Conservation (phyloP, 805 yeast genomes). For the Candida piceae region DNA sequence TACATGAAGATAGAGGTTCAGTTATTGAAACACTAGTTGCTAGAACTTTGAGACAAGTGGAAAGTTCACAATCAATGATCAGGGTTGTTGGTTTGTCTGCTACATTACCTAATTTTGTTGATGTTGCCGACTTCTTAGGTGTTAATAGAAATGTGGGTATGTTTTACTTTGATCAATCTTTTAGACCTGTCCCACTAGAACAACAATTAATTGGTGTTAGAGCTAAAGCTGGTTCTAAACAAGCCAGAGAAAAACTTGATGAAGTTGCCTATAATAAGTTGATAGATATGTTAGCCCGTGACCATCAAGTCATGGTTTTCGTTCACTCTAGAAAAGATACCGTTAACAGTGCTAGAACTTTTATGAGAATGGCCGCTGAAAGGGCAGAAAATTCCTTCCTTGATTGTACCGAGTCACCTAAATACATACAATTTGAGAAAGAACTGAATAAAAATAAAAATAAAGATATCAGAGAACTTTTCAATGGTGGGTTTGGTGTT, state of each 20-base stretch:
- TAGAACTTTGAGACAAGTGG: constrained; percentile 91
- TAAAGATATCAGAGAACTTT: constrained; percentile 76
- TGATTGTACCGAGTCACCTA: constrained; percentile 45
- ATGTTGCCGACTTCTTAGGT: constrained; percentile 91
- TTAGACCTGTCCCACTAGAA: constrained; percentile 89
- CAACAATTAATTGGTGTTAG: constrained; percentile 84
- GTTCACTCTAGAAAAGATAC: constrained; percentile 96
- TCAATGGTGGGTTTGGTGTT: constrained; percentile 78
- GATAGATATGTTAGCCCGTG: constrained; percentile 56
- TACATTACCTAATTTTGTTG: constrained; percentile 84
- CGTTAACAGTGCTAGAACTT: constrained; percentile 69
- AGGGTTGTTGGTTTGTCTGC: constrained; percentile 93
- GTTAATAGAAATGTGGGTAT: constrained; percentile 87
- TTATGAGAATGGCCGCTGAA: constrained; percentile 62
- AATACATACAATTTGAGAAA: constrained; percentile 42
- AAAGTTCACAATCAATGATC: constrained; percentile 88
- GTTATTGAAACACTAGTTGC: constrained; percentile 95
- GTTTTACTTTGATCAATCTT: constrained; percentile 90
- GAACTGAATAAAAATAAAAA: constrained; percentile 72
- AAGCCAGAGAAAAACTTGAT: constrained; percentile 70
- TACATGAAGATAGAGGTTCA: constrained; percentile 97
- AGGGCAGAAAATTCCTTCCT: constrained; percentile 53
- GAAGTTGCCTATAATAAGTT: constrained; percentile 72
- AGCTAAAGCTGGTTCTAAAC: constrained; percentile 77
- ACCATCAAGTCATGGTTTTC: constrained; percentile 92